A percentile compares a stretch with the other conserved stretches of the same genome.
Evolutionary conservation across 2,329 filamentous ascomycete genomes (phyloP).

Genomic region (Thielaviopsis euricoi): DNA sequence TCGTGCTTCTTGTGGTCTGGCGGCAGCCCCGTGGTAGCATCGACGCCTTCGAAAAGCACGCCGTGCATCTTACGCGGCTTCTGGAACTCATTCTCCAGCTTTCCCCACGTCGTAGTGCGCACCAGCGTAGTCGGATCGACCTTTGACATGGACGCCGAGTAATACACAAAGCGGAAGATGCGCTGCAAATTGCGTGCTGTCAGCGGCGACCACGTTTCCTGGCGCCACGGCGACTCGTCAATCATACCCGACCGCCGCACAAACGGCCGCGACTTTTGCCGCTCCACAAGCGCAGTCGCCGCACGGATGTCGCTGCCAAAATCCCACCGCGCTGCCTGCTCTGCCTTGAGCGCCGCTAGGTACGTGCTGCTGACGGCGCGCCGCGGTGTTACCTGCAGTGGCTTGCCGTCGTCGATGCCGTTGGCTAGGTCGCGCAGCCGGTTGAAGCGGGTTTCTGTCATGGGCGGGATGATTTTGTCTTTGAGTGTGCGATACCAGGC

Average conservation of each 20-base stretch:
- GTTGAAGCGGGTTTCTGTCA: conserved; percentile 5
- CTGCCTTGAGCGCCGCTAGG: background rate
- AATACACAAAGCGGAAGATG: conserved; percentile 9
- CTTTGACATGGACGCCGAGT: conserved; percentile 8
- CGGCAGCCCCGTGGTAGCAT: conserved; percentile 3
- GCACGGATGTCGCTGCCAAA: conserved; percentile 4
- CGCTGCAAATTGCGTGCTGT: conserved; percentile 9
- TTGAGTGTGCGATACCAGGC: conserved; percentile 30
- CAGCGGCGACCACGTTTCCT: conserved; percentile 2
- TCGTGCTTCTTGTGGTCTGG: conserved; percentile 3
- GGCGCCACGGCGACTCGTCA: conserved; percentile 6
- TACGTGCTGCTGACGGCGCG: background rate
- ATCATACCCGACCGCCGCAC: conserved; percentile 4
- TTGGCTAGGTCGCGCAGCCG: conserved; percentile 4
- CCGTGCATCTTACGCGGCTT: background rate
- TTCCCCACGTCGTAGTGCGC: conserved; percentile 6
- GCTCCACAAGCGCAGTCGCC: background rate
- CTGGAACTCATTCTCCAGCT: conserved; percentile 1
- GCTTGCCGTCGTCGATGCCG: conserved; percentile 8
- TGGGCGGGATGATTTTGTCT: conserved; percentile 30
- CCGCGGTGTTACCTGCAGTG: conserved; percentile 2
- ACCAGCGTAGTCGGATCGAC: background rate
- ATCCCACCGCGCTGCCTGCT: conserved; percentile 1
- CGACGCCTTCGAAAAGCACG: conserved; percentile 2
- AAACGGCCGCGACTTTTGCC: conserved; percentile 9